Evolutionary conservation across 371 early-diverging fungal species (phyloP), one percentile per base, ranked within the genome.

Genomic region (Syncephalis fuscata): DNA sequence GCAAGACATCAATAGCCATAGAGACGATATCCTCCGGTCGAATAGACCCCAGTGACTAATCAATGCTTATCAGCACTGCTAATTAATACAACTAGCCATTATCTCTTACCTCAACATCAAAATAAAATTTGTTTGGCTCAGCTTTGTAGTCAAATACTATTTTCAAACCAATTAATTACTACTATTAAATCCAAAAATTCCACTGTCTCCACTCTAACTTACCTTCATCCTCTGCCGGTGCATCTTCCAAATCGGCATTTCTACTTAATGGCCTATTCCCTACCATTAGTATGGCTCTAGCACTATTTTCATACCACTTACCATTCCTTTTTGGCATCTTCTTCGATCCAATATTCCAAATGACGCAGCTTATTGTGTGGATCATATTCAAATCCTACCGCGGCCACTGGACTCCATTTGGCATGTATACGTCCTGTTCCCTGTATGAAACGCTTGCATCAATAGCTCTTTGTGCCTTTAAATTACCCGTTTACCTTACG

Each of bases 401-500:
- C 95, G 50, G 85, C 73, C 24, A 89, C 88, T 24, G 99, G 98
- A 50, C 85, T 85, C 98, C 98, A 99, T 61, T 99, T 99, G 22
- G 99, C 88, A 66, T 99, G 99, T 52, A 91, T 93, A 62, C 97
- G 95, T 19, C 86, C 93, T 21, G 84, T 88, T 21, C 98, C 99
- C 71, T 81, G 67, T 19, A 65, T 65, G 60, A 57, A 37, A 37
- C 9, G 10, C 38, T n/a, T n/a, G 10, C n/a, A 37, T 9, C 9
- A 37, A 37, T n/a, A n/a, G n/a, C n/a, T n/a, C n/a, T 10, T 16
- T 25, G 7, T 9, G 19, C 3, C 2, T 15, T 41, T 15, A 53
- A 22, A n/a, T n/a, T n/a, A n/a, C n/a, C n/a, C n/a, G n/a, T n/a
- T n/a, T 59, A 70, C 73, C 65, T 88, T 88, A 56, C 85, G 85